phyloP scores from a whole-genome alignment of 257 asterid species.

The Gardenia jasminoides region DNA sequence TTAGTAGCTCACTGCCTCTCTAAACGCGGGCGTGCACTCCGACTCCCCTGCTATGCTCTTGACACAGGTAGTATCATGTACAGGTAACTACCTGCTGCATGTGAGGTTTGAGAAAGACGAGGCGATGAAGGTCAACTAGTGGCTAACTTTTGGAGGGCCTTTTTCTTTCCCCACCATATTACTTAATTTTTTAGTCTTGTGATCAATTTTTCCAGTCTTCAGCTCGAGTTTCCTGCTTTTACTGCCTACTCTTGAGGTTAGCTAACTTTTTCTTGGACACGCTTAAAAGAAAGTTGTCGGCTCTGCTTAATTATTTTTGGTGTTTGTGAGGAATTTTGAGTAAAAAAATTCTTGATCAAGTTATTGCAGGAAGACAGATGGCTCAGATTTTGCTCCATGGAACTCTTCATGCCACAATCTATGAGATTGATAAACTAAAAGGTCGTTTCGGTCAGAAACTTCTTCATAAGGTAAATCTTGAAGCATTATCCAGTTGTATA shows the following conservation, averaged over 20 bases:
- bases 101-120: background rate
- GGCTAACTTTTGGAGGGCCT: background rate
- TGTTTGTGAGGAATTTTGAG: background rate
- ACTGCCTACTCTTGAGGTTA: background rate
- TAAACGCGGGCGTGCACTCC: background rate
- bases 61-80: background rate
- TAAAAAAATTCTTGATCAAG: background rate
- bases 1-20: background rate
- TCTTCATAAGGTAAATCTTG: slow-evolving; percentile 27
- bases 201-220: background rate
- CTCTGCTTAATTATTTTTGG: background rate
- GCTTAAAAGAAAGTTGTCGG: background rate
- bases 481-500: background rate
- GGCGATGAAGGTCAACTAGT: background rate
- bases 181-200: background rate
- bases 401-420: slow-evolving; percentile 35
- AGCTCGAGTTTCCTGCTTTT: background rate
- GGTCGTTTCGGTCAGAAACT: slow-evolving; percentile 15
- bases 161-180: background rate
- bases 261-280: background rate
- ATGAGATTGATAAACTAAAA: slow-evolving; percentile 34
- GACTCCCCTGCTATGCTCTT: background rate
- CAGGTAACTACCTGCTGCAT: background rate
- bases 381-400: slow-evolving; percentile 42
- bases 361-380: slow-evolving; percentile 21